A percentile compares a stretch with the other conserved stretches of the same genome.
Evolutionary conservation across 495 filamentous ascomycete species (phyloP).

Genomic region (Lophium mytilinum): DNA sequence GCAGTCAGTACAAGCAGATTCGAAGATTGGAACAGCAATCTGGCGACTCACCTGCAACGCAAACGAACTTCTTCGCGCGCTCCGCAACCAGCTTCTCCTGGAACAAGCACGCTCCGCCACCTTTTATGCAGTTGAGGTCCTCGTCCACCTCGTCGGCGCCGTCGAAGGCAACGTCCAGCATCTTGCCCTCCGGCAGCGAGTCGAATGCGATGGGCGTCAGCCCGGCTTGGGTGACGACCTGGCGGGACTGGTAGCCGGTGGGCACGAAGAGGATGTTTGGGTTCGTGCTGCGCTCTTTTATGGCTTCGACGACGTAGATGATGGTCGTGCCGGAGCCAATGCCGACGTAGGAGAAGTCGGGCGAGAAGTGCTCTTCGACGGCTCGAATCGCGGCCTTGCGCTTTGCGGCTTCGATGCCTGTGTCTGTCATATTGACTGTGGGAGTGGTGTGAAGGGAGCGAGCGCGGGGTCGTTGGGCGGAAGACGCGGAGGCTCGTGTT

Average conservation of each 20-base stretch:
- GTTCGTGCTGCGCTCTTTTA: slow-evolving; percentile 47
- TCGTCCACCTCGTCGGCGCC: slow-evolving; percentile 96
- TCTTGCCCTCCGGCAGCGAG: slow-evolving; percentile 48
- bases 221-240: slow-evolving; percentile 69
- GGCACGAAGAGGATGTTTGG: slow-evolving; percentile 59
- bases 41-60: slow-evolving; percentile 64
- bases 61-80: slow-evolving; percentile 78
- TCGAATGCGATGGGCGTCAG: slow-evolving; percentile 72
- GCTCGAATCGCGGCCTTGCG: slow-evolving; percentile 73
- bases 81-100: slow-evolving; percentile 95
- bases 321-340: slow-evolving; percentile 94
- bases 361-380: slow-evolving; percentile 74
- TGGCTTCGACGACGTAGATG: slow-evolving; percentile 91
- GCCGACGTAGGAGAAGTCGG: slow-evolving; percentile 65
- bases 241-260: slow-evolving; percentile 82
- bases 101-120: slow-evolving; percentile 91
- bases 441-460: neutral
- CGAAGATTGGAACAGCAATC: neutral
- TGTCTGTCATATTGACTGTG: slow-evolving; percentile 18
- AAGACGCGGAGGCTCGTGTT: too few species aligned
- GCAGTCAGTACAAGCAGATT: neutral
- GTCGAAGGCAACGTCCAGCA: slow-evolving; percentile 82
- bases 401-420: slow-evolving; percentile 69
- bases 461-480: too few species aligned
- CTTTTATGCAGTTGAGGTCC: slow-evolving; percentile 93